These are phyloP conservation scores for Ichthyophthirius multifiliis DNA, from an alignment of 169 alveolate genomes.

Conservation along the genomic window DNA sequence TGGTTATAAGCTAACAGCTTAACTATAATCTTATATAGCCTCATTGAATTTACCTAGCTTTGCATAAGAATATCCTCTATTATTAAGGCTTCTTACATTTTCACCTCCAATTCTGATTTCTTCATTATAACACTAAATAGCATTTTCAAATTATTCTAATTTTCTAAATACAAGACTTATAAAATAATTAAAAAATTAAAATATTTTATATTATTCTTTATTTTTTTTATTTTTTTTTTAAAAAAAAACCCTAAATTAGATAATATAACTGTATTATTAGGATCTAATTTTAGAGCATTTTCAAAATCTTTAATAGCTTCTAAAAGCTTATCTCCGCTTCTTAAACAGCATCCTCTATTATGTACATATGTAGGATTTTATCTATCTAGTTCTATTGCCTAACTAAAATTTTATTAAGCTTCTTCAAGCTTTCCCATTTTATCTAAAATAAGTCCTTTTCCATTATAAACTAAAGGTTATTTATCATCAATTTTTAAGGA, in stretches of 20 bases:
- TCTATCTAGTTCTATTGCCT: slow-evolving; percentile 72
- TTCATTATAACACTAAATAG: slow-evolving; percentile 67
- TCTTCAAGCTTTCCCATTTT: slow-evolving; percentile 74
- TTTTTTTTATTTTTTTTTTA: neutral
- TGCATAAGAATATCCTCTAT: slow-evolving; percentile 75
- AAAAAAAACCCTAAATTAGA: slow-evolving; percentile 5
- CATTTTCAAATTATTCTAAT: slow-evolving; percentile 69
- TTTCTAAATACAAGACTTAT: slow-evolving; percentile 74
- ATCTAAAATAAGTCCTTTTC: slow-evolving; percentile 80
- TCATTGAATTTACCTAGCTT: slow-evolving; percentile 62
- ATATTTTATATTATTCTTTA: neutral
- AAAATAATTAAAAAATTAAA: slow-evolving; percentile 55
- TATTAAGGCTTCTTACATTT: slow-evolving; percentile 59
- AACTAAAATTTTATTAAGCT: slow-evolving; percentile 79
- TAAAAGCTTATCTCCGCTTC: slow-evolving; percentile 76
- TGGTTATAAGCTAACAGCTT: slow-evolving; percentile 42
- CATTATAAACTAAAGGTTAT: slow-evolving; percentile 82
- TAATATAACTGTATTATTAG: slow-evolving; percentile 17
- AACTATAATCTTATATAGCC: slow-evolving; percentile 66
- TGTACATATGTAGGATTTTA: slow-evolving; percentile 82
- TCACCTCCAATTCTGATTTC: slow-evolving; percentile 42
- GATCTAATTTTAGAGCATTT: slow-evolving; percentile 50
- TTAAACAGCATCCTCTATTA: slow-evolving; percentile 84
- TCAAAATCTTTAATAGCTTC: slow-evolving; percentile 75
- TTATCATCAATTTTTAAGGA: slow-evolving; percentile 63